These are phyloP conservation scores for Biscogniauxia mediterranea DNA, from an alignment of 2,329 filamentous ascomycete genomes.

Conservation along the genomic window DNA sequence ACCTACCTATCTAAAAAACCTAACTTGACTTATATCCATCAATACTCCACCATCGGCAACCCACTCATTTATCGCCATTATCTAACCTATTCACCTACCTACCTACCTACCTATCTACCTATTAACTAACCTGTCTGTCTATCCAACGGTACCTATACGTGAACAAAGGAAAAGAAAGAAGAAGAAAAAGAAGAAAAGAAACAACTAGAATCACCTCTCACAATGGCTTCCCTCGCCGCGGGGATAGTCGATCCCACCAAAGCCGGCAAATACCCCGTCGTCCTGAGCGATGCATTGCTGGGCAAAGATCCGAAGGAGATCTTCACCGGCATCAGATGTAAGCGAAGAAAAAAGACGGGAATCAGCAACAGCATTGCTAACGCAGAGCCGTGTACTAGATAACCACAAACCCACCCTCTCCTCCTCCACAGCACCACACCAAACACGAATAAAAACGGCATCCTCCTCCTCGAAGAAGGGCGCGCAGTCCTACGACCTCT, in stretches of 20 bases:
- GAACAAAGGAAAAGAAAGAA: too few relatives aligned
- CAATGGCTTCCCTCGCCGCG: constrained; percentile 30
- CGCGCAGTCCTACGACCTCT: constrained; percentile 54
- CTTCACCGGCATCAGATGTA: constrained; percentile 62
- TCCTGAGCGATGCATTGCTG: constrained; percentile 61
- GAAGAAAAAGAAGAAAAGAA: too few relatives aligned
- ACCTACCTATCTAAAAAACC: not conserved
- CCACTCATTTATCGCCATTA: constrained; percentile 17
- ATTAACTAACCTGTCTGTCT: too few relatives aligned
- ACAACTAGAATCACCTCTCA: not conserved
- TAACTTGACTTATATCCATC: not conserved
- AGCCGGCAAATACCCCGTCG: constrained; percentile 60
- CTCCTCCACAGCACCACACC: constrained; percentile 46
- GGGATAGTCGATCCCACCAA: constrained; percentile 56
- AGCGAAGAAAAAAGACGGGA: constrained; percentile 19
- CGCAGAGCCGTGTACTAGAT: constrained; percentile 39
- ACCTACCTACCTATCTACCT: not conserved
- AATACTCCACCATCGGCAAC: constrained; percentile 12
- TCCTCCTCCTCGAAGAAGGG: constrained; percentile 41
- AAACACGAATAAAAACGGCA: constrained; percentile 51
- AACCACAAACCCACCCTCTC: constrained; percentile 60
- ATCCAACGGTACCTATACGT: too few relatives aligned
- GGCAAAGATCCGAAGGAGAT: constrained; percentile 56
- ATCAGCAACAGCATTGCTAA: constrained; percentile 7
- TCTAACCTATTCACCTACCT: constrained; percentile 4